Evolutionary conservation across 768 basidiomycete species (phyloP), one percentile per base, ranked within the genome.

Genomic region (Trametes cubensis): DNA sequence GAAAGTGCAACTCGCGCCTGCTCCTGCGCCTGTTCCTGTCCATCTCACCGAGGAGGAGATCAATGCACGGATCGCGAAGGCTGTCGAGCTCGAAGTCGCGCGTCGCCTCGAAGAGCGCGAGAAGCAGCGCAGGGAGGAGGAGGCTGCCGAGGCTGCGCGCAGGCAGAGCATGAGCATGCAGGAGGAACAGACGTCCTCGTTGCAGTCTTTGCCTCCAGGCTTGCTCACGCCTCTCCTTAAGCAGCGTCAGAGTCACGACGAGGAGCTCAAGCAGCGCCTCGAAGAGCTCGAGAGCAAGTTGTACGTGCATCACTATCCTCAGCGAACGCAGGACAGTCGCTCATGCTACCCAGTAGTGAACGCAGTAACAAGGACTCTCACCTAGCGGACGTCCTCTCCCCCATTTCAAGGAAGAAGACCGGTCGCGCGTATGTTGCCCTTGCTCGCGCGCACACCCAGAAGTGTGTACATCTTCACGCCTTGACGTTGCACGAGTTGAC

Each of bases 371-470:
- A 85, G 70, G 88, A 89, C 55, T 72, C 79, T 4, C 82, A 85
- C 53, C 78, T 86, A 18, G 85, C 83, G 7, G 83, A 85, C 66
- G 82, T 81, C 6, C 75, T 91, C 53, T 90, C 88, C 6, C 89
- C 89, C 1, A 80, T 83, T 21, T 89, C 89, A 13, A 85, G 84
- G 73, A 92, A 92, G 81, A 90, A 89, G 76, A 88, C 88, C 0
- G 92, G 91, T 2, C 80, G 89, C 18, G 90, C 91, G 0, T 92
- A 92, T 69, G 89, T 93, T n/a, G 85, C 89, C 23, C 83, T 92
- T 25, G 92, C 92, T 15, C 83, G 92, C 20, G 83, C 88, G 20
- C 85, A 89, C 74, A 90, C 90, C 2, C 88, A 92, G 73, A 89
- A 89, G 92, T 92, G 67, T 21, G 85, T 10, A 5, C 10, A 34